Evolutionary conservation across 176 grass and related monocot species (phyloP), one percentile per base, ranked within the genome.

Genomic region (Thinopyrum elongatum): DNA sequence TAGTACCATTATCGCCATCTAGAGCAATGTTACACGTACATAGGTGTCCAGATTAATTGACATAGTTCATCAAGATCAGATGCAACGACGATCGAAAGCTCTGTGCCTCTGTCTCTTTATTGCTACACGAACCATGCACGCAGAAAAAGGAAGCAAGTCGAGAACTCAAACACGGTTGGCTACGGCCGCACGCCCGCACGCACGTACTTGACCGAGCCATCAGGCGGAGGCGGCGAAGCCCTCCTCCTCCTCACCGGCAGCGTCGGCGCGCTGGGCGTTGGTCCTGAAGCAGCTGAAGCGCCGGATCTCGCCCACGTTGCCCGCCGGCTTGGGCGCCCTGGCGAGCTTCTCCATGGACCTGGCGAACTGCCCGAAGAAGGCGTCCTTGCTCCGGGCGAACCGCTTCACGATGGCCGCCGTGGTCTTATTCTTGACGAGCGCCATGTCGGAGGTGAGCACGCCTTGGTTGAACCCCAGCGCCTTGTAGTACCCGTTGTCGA

Each of bases 371-470:
- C 8, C 5, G 62, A 90, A 90, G 88, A 90, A 90, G 26, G 62
- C 86, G 17, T n/a, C 22, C 65, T 70, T 57, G 65, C n/a, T 33
- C 46, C 3, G 1, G 4, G 58, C 75, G 17, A 70, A 78, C 17
- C 21, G 82, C 27, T 30, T 49, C 29, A 30, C 23, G 21, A 33
- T 83, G 4, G 17, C 7, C 78, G 44, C 53, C 9, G 78, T 82
- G 34, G 46, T 27, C 6, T 3, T 2, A 71, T 90, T 36, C 46
- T 6, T 31, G 26, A 82, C 60, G 13, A 90, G 16, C 10, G 47
- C 78, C 83, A 86, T 84, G 83, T 90, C 88, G 11, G 88, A 90
- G 8, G 83, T 82, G 78, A 86, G 82, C 5, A 86, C 82, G 7
- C 88, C 88, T 26, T 86, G 42, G 8, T 29, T 61, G 41, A 10